phyloP scores from a whole-genome alignment of 2,329 filamentous ascomycete species.

The Trichophyton rubrum region DNA sequence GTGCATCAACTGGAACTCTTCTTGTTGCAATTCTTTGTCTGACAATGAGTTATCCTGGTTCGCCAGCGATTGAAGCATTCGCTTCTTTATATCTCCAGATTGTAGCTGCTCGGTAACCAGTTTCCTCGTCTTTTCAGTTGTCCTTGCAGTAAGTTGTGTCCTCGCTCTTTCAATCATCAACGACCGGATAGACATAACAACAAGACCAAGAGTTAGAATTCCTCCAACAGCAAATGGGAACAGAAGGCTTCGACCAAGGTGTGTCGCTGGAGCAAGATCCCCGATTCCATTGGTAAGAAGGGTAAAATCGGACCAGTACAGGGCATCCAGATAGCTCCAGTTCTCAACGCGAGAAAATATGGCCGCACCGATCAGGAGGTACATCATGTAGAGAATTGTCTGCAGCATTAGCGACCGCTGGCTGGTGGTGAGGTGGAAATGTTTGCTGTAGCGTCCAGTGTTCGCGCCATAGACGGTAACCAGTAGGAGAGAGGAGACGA shows the following conservation, averaged over 20 bases:
- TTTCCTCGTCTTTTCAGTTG: slow-evolving; percentile 25
- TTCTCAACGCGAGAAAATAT: slow-evolving; percentile 27
- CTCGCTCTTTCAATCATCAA: slow-evolving; percentile 29
- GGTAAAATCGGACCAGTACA: slow-evolving; percentile 27
- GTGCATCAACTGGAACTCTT: slow-evolving; percentile 36
- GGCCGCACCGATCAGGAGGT: slow-evolving; percentile 28
- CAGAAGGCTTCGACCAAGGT: slow-evolving; percentile 23
- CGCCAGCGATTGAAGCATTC: background rate
- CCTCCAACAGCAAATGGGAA: slow-evolving; percentile 27
- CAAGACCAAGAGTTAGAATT: slow-evolving; percentile 24
- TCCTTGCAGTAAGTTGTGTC: slow-evolving; percentile 24
- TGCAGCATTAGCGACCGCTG: slow-evolving; percentile 43
- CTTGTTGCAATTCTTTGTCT: slow-evolving; percentile 19
- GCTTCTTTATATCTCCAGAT: slow-evolving; percentile 9
- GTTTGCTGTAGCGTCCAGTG: slow-evolving; percentile 41
- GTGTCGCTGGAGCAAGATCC: slow-evolving; percentile 22
- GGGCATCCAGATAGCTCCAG: slow-evolving; percentile 25
- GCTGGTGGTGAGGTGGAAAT: slow-evolving; percentile 44
- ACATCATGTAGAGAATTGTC: slow-evolving; percentile 31
- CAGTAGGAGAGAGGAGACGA: slow-evolving; percentile 43
- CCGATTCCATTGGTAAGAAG: slow-evolving; percentile 27
- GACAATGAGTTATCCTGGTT: slow-evolving; percentile 8
- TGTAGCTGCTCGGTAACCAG: slow-evolving; percentile 20
- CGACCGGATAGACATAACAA: slow-evolving; percentile 26
- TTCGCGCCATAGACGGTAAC: slow-evolving; percentile 45